Conservation (phyloP, 1,284 basidiomycete species). For the Cystobasidium sp. region DNA sequence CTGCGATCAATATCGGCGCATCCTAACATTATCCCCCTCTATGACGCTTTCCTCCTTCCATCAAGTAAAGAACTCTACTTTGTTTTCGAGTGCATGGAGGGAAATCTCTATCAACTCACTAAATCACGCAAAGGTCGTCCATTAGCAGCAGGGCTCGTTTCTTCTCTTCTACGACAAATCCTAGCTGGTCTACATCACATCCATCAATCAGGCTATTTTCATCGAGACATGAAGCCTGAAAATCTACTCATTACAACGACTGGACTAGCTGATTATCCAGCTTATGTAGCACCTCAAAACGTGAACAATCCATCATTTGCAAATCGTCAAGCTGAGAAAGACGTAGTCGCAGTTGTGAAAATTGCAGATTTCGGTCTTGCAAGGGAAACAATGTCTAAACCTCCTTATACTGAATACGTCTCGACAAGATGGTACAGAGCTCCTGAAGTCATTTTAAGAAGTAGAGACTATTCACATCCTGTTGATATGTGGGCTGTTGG, state of each 20-base stretch:
- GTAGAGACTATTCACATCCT: constrained; percentile 89
- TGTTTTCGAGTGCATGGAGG: constrained; percentile 99
- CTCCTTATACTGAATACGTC: constrained; percentile 98
- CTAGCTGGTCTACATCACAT: constrained; percentile 89
- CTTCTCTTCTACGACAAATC: constrained; percentile 93
- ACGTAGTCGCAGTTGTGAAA: constrained; percentile 96
- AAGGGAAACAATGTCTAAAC: constrained; percentile 80
- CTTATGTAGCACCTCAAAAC: constrained; percentile 55
- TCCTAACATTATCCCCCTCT: constrained; percentile 96
- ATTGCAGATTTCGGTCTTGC: constrained; percentile 98
- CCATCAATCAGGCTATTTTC: constrained; percentile 91
- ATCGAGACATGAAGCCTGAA: constrained; percentile 99
- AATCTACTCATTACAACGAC: constrained; percentile 99
- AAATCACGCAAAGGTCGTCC: constrained; percentile 93
- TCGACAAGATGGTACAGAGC: constrained; percentile 99
- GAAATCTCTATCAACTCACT: constrained; percentile 98
- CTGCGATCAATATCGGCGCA: constrained; percentile 91
- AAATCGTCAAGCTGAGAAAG: constrained; percentile 68
- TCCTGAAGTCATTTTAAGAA: constrained; percentile 90
- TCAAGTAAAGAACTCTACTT: constrained; percentile 95
- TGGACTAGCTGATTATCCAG: constrained; percentile 90
- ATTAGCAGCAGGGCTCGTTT: constrained; percentile 90
- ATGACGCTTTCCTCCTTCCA: constrained; percentile 97
- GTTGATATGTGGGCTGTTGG: constrained; percentile 99
- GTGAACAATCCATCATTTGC: constrained; percentile 42